Conservation (phyloP, 2,329 filamentous ascomycete genomes). For the Cytospora mali region DNA sequence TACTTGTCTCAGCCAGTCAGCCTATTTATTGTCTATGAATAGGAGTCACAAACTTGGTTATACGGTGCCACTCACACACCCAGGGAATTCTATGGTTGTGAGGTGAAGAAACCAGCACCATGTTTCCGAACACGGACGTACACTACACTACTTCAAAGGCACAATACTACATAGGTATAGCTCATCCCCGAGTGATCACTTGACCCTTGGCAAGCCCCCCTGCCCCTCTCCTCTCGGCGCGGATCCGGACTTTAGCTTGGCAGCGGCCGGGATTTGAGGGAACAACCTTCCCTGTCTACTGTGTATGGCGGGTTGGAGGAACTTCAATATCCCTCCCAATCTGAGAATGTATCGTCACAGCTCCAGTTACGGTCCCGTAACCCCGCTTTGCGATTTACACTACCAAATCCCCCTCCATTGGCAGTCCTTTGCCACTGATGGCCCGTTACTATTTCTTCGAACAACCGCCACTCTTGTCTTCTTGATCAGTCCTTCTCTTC, state of each 20-base stretch:
- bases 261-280: neutral
- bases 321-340: neutral
- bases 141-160: too few species aligned
- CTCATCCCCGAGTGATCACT: slow-evolving; percentile 1
- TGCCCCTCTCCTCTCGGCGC: too few species aligned
- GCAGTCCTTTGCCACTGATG: slow-evolving; percentile 14
- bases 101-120: too few species aligned
- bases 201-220: slow-evolving; percentile 11
- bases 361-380: slow-evolving; percentile 7
- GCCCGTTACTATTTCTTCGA: slow-evolving; percentile 16
- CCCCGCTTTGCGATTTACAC: slow-evolving; percentile 25
- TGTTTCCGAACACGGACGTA: neutral
- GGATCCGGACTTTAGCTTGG: slow-evolving; percentile 25
- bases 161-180: neutral
- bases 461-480: slow-evolving; percentile 2
- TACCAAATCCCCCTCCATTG: slow-evolving; percentile 9
- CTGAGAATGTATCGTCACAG: slow-evolving; percentile 11
- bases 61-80: too few species aligned
- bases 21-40: too few species aligned
- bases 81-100: too few species aligned
- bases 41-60: neutral
- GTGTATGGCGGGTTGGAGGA: neutral
- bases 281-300: neutral
- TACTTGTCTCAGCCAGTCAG: too few species aligned
- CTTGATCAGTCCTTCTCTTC: neutral